Evolutionary conservation across 805 yeast species (phyloP), one percentile per base, ranked within the genome.

Genomic region (Zygosaccharomyces lentus): DNA sequence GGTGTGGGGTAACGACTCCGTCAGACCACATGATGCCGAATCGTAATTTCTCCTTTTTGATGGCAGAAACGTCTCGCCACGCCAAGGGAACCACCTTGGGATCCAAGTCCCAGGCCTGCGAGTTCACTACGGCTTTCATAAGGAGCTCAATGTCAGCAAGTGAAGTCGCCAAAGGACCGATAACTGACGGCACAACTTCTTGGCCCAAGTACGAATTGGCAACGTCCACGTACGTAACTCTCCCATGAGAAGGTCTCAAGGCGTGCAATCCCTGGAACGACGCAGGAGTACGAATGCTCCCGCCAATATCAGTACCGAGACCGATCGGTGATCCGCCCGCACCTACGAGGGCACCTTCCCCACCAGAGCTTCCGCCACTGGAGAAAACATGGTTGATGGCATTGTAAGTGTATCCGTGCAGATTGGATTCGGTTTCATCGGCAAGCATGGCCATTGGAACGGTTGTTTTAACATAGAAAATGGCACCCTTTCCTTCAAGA

Each of bases 391-490:
- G 64, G 57, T 80, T 80, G 59, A 66, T 61, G 4, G 81, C 76
- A 54, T 80, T 79, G 50, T 69, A 62, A 2, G 82, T 70, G 45
- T 72, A 62, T n/a, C 85, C 85, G 47, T 66, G 70, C 46, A 78
- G 64, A 59, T 75, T 75, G 52, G 78, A 76, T 47, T 69, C 68
- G 9, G 83, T 75, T 59, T 77, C 81, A 52, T 77, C 69, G 51
- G 80, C 82, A 83, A 80, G 80, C 64, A 80, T 66, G 1, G 80
- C 67, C 55, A 78, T 82, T 3, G 84, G 84, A 57, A 78, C 76
- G 49, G 76, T 75, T 9, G 86, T 78, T 57, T 84, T 71, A 27
- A 77, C 78, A 56, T 70, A 78, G 45, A 77, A 69, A 15, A 80
- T 73, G n/a, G 82, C 82, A 40, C 87, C 85, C 23, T 48, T 52